Percentiles rank a stretch among this genome's conserved stretches.
These are phyloP conservation scores for Lipomyces orientalis DNA, from an alignment of 805 yeast species.

Conservation along the genomic window DNA sequence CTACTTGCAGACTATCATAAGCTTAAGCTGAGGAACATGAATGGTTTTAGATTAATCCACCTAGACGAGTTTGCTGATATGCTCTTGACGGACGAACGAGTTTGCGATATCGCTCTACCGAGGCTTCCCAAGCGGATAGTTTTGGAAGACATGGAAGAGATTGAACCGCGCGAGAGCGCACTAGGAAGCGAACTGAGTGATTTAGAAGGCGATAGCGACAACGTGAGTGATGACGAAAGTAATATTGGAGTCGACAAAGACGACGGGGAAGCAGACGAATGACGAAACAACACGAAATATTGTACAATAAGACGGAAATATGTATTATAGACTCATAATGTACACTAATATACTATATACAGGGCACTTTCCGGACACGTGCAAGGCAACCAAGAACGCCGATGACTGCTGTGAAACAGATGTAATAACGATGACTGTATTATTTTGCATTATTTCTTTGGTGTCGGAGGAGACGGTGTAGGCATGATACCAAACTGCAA, in stretches of 20 bases:
- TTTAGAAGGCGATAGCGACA: conserved; percentile 18
- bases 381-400: background rate
- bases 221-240: conserved; percentile 12
- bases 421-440: background rate
- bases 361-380: background rate
- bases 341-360: conserved; percentile 5
- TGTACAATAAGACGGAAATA: background rate
- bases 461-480: conserved; percentile 14
- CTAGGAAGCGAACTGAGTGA: conserved; percentile 48
- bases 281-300: background rate
- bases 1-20: conserved; percentile 71
- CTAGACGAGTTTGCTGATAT: conserved; percentile 80
- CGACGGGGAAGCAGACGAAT: conserved; percentile 2
- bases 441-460: background rate
- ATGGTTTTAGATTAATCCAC: conserved; percentile 52
- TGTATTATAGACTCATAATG: background rate
- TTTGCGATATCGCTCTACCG: conserved; percentile 78
- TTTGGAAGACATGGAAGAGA: conserved; percentile 47
- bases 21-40: conserved; percentile 55
- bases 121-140: conserved; percentile 52
- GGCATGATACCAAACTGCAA: conserved; percentile 13
- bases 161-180: conserved; percentile 45
- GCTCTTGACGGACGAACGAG: conserved; percentile 60
- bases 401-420: background rate
- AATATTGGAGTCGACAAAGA: background rate